Percentiles rank a stretch among this genome's conserved stretches.
These are phyloP conservation scores for Exophiala alcalophila DNA, from an alignment of 2,329 filamentous ascomycete genomes.

Conservation along the genomic window DNA sequence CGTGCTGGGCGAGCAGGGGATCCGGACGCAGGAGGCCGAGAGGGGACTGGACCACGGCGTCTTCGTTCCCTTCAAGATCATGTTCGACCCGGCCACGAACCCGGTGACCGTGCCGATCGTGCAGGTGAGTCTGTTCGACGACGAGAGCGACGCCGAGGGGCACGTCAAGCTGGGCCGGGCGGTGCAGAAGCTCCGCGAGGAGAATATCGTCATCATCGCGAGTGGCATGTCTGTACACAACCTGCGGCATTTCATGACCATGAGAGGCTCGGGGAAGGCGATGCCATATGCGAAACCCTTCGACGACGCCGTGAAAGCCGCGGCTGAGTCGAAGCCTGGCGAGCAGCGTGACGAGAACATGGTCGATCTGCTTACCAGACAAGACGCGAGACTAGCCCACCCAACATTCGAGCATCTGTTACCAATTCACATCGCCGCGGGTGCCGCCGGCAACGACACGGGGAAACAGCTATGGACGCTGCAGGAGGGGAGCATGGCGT, in stretches of 20 bases:
- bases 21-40: constrained; percentile 57
- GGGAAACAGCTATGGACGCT: constrained; percentile 50
- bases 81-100: constrained; percentile 61
- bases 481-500: constrained; percentile 52
- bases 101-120: constrained; percentile 66
- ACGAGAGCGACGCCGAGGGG: constrained; percentile 57
- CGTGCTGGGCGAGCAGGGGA: constrained; percentile 55
- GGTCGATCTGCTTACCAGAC: constrained; percentile 46
- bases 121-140: constrained; percentile 67
- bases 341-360: constrained; percentile 45
- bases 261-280: constrained; percentile 37
- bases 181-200: constrained; percentile 62
- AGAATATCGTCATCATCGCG: constrained; percentile 65
- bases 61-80: constrained; percentile 62
- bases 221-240: constrained; percentile 77
- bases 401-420: constrained; percentile 63
- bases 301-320: constrained; percentile 65
- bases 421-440: constrained; percentile 58
- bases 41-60: constrained; percentile 73
- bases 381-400: constrained; percentile 60
- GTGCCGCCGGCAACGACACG: constrained; percentile 51
- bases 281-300: constrained; percentile 62
- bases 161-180: constrained; percentile 68
- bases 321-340: constrained; percentile 49
- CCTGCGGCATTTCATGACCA: constrained; percentile 54